A percentile compares a stretch with the other conserved stretches of the same genome.
phyloP scores from a whole-genome alignment of 495 filamentous ascomycete genomes.

The Aspergillus saccharolyticus region DNA sequence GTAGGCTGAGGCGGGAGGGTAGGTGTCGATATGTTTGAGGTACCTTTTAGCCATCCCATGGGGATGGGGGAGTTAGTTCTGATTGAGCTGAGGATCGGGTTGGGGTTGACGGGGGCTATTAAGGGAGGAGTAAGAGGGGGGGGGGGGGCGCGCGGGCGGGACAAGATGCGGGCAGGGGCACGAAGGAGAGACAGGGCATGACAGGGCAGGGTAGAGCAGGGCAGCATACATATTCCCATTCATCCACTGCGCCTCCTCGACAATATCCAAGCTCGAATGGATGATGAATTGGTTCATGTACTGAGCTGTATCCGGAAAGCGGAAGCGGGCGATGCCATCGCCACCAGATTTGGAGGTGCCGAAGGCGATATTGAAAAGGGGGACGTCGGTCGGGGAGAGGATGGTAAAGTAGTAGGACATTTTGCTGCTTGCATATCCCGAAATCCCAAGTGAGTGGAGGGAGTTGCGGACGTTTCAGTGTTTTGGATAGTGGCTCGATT shows the following conservation, averaged over 20 bases:
- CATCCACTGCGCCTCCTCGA: constrained; percentile 93
- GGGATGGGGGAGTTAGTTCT: no score
- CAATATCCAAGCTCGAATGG: constrained; percentile 85
- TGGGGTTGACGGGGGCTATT: no score
- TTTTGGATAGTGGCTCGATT: no score
- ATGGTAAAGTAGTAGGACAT: constrained; percentile 99
- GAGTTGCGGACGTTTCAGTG: background rate
- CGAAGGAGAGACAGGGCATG: no score
- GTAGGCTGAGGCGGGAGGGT: constrained; percentile 71
- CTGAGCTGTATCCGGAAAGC: constrained; percentile 75
- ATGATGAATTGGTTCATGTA: constrained; percentile 98
- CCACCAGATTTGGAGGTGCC: constrained; percentile 91
- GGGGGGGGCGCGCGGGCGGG: no score
- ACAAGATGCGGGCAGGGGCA: no score
- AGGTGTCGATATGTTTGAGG: constrained; percentile 90
- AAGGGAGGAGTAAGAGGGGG: no score
- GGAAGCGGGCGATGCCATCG: constrained; percentile 75
- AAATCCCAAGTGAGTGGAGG: background rate
- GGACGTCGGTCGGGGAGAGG: constrained; percentile 87
- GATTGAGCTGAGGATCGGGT: background rate
- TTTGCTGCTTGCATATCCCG: constrained; percentile 5
- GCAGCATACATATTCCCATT: constrained; percentile 63
- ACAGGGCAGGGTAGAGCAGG: background rate
- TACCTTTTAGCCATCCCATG: constrained; percentile 53
- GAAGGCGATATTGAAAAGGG: constrained; percentile 93